Evolutionary conservation across 345 rosid species (phyloP), one percentile per base, ranked within the genome.

Genomic region (Arabis alpina): DNA sequence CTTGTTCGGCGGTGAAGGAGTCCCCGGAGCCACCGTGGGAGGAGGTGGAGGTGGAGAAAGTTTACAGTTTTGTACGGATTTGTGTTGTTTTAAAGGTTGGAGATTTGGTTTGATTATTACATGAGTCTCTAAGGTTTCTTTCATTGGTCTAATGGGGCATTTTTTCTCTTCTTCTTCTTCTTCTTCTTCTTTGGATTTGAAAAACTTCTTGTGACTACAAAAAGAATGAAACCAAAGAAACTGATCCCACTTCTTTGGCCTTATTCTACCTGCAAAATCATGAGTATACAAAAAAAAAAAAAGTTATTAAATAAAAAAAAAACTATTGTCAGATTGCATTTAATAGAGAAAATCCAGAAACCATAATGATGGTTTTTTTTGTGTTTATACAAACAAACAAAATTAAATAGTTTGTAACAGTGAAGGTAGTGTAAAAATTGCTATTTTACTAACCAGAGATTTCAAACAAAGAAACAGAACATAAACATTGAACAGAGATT

Each of bases 101-200:
- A 85, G 67, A 72, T 85, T 86, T 65, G 86, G 58, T 75, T 84
- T 94, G 61, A 88, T 83, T 48, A 94, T 82, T 10, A 88, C 40
- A 74, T 80, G 97, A 69, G 85, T 88, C 80, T 87, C 96, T 5
- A 89, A 76, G 78, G 75, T 79, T 60, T 94, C 98, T 80, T 88
- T 92, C 93, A 92, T 86, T 71, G 81, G 93, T 87, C 97, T 83
- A 71, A 82, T 78, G 73, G 73, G 98, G 98, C 99, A 89, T 88
- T 69, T 44, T 60, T 65, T 40, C 7, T 11, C 16, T 40, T 6
- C 9, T 24, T n/a, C n/a, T n/a, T n/a, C n/a, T n/a, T n/a, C 36
- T 7, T n/a, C 3, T 6, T 34, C 5, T 10, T 19, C 28, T 48
- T 19, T 14, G 23, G 61, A 60, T 47, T 45, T 64, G n/a, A 55